Evolutionary conservation across 129 eudicot genomes (phyloP).

Genomic region (Chrysanthemum makinoi): DNA sequence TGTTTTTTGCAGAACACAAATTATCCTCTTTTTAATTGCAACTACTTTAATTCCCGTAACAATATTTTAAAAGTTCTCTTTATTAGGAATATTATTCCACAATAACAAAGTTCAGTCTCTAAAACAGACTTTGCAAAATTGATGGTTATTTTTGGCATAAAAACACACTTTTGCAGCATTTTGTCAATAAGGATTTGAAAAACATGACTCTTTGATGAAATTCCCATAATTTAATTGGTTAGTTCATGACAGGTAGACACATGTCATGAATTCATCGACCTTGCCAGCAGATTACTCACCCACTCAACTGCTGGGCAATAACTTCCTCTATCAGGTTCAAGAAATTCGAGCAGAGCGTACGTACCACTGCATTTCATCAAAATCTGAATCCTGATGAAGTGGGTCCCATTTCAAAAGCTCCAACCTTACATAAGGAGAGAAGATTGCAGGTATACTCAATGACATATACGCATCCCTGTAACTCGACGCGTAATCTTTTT

Average conservation of each 20-base stretch:
- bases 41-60: too few species aligned
- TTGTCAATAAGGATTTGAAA: neutral
- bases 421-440: constrained; percentile 94
- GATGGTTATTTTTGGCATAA: too few species aligned
- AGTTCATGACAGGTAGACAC: constrained; percentile 28
- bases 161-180: too few species aligned
- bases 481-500: constrained; percentile 62
- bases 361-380: constrained; percentile 89
- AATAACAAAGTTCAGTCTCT: too few species aligned
- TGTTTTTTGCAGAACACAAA: too few species aligned
- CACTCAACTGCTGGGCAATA: constrained; percentile 47
- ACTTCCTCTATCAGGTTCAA: constrained; percentile 49
- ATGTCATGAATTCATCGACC: constrained; percentile 38
- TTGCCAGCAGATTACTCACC: constrained; percentile 56
- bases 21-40: too few species aligned
- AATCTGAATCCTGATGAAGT: constrained; percentile 92
- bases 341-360: constrained; percentile 51
- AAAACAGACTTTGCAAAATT: too few species aligned
- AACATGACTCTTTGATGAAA: too few species aligned
- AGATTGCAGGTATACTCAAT: constrained; percentile 74
- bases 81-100: too few species aligned
- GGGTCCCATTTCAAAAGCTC: constrained; percentile 99
- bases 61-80: too few species aligned
- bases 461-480: constrained; percentile 92
- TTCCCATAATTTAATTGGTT: constrained; percentile 13